Conservation (phyloP, 441 rosid genomes). For the Jatropha multifida region DNA sequence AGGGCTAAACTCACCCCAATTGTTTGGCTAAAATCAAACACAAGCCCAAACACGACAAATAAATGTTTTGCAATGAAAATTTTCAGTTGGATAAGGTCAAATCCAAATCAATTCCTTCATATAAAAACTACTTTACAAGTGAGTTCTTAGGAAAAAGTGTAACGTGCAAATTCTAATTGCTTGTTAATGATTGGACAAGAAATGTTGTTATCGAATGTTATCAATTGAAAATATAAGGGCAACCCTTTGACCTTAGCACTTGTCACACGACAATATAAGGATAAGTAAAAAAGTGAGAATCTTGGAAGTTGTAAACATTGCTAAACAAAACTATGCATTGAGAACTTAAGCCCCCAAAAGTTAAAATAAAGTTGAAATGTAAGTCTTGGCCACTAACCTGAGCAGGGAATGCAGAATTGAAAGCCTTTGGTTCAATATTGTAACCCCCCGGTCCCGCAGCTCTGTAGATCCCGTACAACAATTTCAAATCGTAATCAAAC, state of each 20-base stretch:
- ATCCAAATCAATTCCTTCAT: not conserved
- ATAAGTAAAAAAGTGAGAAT: not conserved
- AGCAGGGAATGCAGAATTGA: conserved; percentile 33
- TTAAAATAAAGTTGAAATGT: conserved; percentile 3
- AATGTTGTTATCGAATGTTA: not conserved
- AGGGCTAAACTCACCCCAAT: too few relatives aligned
- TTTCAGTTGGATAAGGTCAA: not conserved
- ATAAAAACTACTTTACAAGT: too few relatives aligned
- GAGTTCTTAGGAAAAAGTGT: not conserved
- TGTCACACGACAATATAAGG: not conserved
- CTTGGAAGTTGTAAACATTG: not conserved
- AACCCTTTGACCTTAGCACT: not conserved
- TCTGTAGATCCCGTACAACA: conserved; percentile 32
- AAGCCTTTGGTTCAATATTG: conserved; percentile 33
- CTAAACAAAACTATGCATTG: not conserved
- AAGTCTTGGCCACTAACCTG: conserved; percentile 27
- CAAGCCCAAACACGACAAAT: too few relatives aligned
- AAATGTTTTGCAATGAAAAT: not conserved
- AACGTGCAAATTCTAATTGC: not conserved
- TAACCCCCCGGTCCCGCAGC: conserved; percentile 41
- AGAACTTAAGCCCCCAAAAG: not conserved
- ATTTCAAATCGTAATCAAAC: conserved; percentile 32
- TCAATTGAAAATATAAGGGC: not conserved
- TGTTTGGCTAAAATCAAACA: too few relatives aligned
- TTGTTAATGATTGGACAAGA: not conserved